Evolutionary conservation across 441 rosid genomes (phyloP).

Genomic region (Raphanus hybrid): DNA sequence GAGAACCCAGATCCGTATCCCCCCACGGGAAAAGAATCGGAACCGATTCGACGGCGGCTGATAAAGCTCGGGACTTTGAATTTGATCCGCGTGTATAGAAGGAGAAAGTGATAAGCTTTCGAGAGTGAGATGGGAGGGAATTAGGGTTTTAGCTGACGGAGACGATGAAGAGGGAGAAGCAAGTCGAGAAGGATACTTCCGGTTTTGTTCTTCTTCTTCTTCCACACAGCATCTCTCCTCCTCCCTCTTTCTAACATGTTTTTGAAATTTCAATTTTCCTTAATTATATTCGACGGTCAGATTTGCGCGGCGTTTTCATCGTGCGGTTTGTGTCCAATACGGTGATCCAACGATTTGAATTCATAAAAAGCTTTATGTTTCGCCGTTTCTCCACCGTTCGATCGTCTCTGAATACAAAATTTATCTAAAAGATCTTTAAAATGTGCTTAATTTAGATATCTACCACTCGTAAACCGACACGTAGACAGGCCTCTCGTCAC

Average conservation of each 20-base stretch:
- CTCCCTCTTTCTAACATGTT: conserved; percentile 74
- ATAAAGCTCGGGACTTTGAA: conserved; percentile 42
- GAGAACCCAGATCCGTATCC: conserved; percentile 56
- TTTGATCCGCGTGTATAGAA: conserved; percentile 37
- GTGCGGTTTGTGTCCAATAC: conserved; percentile 35
- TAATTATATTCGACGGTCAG: conserved; percentile 62
- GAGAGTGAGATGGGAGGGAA: conserved; percentile 14
- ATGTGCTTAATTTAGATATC: background rate
- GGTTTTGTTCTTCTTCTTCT: conserved; percentile 42
- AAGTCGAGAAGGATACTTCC: no score
- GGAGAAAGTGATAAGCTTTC: conserved; percentile 19
- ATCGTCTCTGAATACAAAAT: background rate
- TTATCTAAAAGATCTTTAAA: conserved; percentile 22
- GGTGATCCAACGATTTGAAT: conserved; percentile 55
- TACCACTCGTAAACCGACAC: conserved; percentile 11
- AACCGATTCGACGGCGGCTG: conserved; percentile 41
- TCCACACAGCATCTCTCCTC: conserved; percentile 49
- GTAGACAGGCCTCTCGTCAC: conserved; percentile 9
- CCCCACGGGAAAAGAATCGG: conserved; percentile 26
- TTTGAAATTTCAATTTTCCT: conserved; percentile 78
- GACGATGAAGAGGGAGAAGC: conserved; percentile 27
- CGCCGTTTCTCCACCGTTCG: conserved; percentile 39
- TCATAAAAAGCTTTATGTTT: conserved; percentile 52
- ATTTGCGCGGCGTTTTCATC: conserved; percentile 49
- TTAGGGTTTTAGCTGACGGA: conserved; percentile 41